Base-by-base conservation (phyloP, 768 basidiomycete genomes). In the Mycena maculata region DNA sequence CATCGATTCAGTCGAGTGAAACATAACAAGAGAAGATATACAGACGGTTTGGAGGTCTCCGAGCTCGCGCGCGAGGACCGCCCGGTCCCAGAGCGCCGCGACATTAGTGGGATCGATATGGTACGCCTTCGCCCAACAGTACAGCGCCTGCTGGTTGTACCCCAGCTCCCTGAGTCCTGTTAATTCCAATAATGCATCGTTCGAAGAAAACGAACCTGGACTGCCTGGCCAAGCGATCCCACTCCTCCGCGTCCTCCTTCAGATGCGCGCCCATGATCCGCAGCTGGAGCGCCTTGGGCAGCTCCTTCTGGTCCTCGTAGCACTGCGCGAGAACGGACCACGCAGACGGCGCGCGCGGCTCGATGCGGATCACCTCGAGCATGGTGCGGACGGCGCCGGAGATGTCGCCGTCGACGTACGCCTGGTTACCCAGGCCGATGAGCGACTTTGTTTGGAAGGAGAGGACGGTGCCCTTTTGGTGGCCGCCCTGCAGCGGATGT, bases 361-460 rank as follows among this genome's bases (percentile, higher is more conserved):
- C 97, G 61, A 96, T 94, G 11, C 94, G 88, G 59, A 99, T 95
- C 70, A 98, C 93, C 74, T 99, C 95, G 75, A 92, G 90, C 87
- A 96, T 93, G 27, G 91, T 85, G 22, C 88, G 86, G 38, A 95
- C 89, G 1, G 95, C 91, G 70, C 91, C 85, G 3, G 83, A 78
- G 11, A 89, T 79, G 60, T 94, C 79, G 65, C 82, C 87, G 72
- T 91, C 88, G 54, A 96, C 87, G 76, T 94, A 98, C 3, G 92
- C 92, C 73, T 92, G 88, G 74, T 96, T 96, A 23, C 93, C 96
- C 60, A 92, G 89, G 28, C 95, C 94, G 55, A 98, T 88, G 20
- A 97, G 80, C 1, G 87, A 82, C 56, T 85, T 85, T 15, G 92
- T 91, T 78, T 93, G 88, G 38, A 87, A 88, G 1, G 92, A 93